Percentiles rank a stretch among this genome's conserved stretches.
These are phyloP conservation scores for Stephanocyclus meneghinianus DNA, from an alignment of 352 stramenopile genomes.

Conservation along the genomic window DNA sequence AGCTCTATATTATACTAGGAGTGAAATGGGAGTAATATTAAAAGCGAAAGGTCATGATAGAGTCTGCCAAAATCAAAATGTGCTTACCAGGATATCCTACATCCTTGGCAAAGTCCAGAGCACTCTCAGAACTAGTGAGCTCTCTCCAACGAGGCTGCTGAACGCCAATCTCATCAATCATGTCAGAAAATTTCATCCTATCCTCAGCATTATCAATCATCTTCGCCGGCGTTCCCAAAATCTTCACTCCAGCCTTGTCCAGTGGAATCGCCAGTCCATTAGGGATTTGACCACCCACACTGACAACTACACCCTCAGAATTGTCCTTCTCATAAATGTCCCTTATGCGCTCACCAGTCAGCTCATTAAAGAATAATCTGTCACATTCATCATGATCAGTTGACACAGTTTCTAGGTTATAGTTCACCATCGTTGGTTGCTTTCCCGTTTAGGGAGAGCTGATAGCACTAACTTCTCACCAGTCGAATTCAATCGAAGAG, in stretches of 20 bases:
- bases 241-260: constrained; percentile 75
- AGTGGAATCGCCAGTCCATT: constrained; percentile 94
- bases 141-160: constrained; percentile 91
- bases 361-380: constrained; percentile 96
- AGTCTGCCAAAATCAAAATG: neutral
- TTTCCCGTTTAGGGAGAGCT: constrained; percentile 88
- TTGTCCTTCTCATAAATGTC: constrained; percentile 92
- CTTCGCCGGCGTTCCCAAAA: constrained; percentile 84
- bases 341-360: constrained; percentile 89
- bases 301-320: constrained; percentile 89
- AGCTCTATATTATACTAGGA: constrained; percentile 84
- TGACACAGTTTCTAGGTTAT: constrained; percentile 96
- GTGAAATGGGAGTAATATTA: neutral
- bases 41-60: neutral
- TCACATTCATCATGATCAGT: constrained; percentile 98
- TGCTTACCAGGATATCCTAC: constrained; percentile 86
- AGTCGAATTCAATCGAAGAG: constrained; percentile 96
- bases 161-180: constrained; percentile 93
- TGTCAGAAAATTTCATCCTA: constrained; percentile 90
- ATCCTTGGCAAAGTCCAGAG: constrained; percentile 90
- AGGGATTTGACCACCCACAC: constrained; percentile 94
- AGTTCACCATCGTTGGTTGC: constrained; percentile 93
- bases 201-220: constrained; percentile 96
- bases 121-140: constrained; percentile 87
- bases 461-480: constrained; percentile 93